Evolutionary conservation across 2,329 filamentous ascomycete genomes (phyloP), one percentile per base, ranked within the genome.

Genomic region (Elsinoe fawcettii): DNA sequence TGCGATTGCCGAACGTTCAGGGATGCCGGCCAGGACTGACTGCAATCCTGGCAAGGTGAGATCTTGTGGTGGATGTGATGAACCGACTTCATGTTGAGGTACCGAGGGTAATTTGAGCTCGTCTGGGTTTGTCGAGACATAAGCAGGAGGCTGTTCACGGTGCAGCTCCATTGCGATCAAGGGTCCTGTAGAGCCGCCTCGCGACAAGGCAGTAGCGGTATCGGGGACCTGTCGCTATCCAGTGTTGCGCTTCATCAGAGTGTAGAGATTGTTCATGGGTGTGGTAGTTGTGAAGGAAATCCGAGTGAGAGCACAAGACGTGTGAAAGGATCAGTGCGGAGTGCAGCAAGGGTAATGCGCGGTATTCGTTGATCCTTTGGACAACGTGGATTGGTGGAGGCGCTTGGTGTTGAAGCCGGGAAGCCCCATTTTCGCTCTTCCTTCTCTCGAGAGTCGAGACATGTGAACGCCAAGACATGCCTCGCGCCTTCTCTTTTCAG

Each of bases 41-140:
- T 70, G 70, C 51, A 78, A 69, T 60, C 74, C 72, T 3, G 75
- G 75, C 23, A 77, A 67, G 16, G 67, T 70, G 47, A 74, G 65
- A 20, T 69, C 65, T 56, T 62, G 54, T 8, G 58, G 60, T 37
- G 51, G 57, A 58, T 44, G 63, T 36, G 56, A 56, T 27, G 60
- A 51, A 11, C 61, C 62, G 22, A 70, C 66, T 8, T 66, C 64
- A 57, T 72, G 69, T 8, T 67, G 71, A 6, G 73, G 73, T 3
- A 74, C 72, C 0, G 70, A 71, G n/a, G 73, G 73, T 43, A 75
- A 66, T 36, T 70, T 65, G 51, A 75, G 68, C 12, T 67, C 66
- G 53, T 70, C 68, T 37, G 71, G 70, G 57, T 73, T 70, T 64
- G 74, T 72, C 59, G 72, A 69, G 12, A 69, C 63, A 60, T 75